Percentiles rank a stretch among this genome's conserved stretches.
phyloP scores from a whole-genome alignment of 2,329 filamentous ascomycete species.

The Plectosphaerella cucumerina region DNA sequence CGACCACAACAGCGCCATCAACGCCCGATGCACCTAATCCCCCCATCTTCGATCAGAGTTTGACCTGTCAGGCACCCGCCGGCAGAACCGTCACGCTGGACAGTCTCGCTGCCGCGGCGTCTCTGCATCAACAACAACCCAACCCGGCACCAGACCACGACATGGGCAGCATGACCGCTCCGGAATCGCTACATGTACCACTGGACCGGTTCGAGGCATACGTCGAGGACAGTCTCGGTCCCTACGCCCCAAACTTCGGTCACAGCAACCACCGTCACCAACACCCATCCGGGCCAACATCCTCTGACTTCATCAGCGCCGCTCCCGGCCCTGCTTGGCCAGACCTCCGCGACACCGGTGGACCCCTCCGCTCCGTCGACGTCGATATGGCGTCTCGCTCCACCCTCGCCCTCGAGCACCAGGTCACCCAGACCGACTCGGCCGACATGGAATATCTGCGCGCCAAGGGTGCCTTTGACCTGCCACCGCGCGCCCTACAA shows the following conservation, averaged over 20 bases:
- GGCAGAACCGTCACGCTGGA: too few species aligned
- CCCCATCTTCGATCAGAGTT: too few species aligned
- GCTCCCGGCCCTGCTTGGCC: too few species aligned
- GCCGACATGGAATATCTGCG: conserved; percentile 10
- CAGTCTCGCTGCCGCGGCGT: too few species aligned
- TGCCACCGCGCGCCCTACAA: conserved; percentile 7
- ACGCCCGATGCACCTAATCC: neutral
- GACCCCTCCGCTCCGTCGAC: neutral
- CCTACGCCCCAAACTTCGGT: conserved; percentile 8
- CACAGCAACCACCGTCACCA: neutral
- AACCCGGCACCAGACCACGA: neutral
- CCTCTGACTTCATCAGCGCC: too few species aligned
- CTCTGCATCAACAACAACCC: neutral
- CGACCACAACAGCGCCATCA: neutral
- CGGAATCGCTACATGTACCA: neutral
- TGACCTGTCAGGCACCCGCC: too few species aligned
- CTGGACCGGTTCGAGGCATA: conserved; percentile 11
- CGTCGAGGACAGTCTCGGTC: conserved; percentile 9
- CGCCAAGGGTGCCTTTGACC: conserved; percentile 10
- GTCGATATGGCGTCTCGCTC: conserved; percentile 9
- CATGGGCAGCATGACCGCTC: too few species aligned
- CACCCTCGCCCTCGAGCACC: conserved; percentile 8
- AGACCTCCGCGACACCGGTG: too few species aligned
- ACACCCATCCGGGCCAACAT: neutral
- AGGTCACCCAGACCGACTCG: conserved; percentile 7